Conservation (phyloP, 2,329 filamentous ascomycete genomes). For the Sporothrix globosa region DNA sequence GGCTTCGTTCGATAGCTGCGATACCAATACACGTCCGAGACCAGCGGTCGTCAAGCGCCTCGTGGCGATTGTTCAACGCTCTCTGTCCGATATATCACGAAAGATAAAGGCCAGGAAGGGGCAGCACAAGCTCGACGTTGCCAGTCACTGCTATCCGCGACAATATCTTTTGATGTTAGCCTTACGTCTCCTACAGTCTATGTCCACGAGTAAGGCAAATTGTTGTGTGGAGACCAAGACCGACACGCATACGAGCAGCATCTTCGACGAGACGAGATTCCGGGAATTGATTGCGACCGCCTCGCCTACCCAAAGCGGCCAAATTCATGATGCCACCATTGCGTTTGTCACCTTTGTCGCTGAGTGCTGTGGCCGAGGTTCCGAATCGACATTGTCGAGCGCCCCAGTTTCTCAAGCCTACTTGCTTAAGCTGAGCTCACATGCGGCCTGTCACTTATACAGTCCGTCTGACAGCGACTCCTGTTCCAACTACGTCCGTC, state of each 20-base stretch:
- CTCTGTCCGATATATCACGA: neutral
- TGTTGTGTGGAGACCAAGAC: too few relatives aligned
- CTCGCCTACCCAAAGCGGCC: constrained; percentile 29
- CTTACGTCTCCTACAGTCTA: neutral
- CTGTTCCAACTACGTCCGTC: constrained; percentile 41
- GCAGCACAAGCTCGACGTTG: neutral
- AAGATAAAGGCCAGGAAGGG: neutral
- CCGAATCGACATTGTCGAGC: constrained; percentile 33
- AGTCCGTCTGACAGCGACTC: constrained; percentile 40
- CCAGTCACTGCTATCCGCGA: neutral
- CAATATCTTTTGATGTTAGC: constrained; percentile 11
- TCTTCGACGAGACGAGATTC: neutral
- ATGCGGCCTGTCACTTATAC: constrained; percentile 41
- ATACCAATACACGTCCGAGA: too few relatives aligned
- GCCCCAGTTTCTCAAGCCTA: constrained; percentile 45
- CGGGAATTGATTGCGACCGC: neutral
- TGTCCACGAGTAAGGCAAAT: too few relatives aligned
- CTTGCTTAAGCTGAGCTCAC: constrained; percentile 48
- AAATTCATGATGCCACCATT: constrained; percentile 43
- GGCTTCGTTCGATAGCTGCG: neutral
- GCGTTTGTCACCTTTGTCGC: constrained; percentile 52
- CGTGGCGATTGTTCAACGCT: neutral
- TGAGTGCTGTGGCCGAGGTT: constrained; percentile 51
- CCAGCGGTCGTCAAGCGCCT: constrained; percentile 14
- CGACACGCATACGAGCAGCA: neutral